Percentiles rank a stretch among this genome's conserved stretches.
These are phyloP conservation scores for Globisporangium megalacanthum DNA, from an alignment of 352 stramenopile genomes.

Conservation along the genomic window DNA sequence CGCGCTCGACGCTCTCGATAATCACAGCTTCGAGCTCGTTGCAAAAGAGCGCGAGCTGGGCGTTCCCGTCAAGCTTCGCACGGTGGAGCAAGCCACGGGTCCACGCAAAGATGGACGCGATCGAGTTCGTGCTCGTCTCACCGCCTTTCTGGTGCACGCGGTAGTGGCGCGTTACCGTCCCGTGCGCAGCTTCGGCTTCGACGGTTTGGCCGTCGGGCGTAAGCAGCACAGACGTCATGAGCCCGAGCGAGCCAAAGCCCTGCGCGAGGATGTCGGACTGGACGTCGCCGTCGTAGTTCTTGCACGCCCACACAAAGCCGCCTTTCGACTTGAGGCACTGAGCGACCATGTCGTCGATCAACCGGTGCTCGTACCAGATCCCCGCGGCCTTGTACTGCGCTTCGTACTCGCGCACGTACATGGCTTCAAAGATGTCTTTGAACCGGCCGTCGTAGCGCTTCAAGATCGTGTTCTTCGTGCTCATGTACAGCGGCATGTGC, in stretches of 20 bases:
- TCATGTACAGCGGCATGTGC: slow-evolving; percentile 79
- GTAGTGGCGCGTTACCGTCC: slow-evolving; percentile 87
- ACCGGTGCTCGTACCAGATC: slow-evolving; percentile 81
- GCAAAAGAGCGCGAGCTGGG: slow-evolving; percentile 64
- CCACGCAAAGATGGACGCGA: slow-evolving; percentile 88
- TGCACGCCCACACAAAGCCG: slow-evolving; percentile 88
- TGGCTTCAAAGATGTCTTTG: slow-evolving; percentile 87
- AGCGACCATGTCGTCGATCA: slow-evolving; percentile 91
- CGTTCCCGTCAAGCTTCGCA: slow-evolving; percentile 82
- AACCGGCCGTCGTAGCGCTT: slow-evolving; percentile 86
- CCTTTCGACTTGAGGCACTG: slow-evolving; percentile 86
- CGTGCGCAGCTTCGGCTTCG: slow-evolving; percentile 85
- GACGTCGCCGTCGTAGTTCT: slow-evolving; percentile 92
- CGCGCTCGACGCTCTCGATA: slow-evolving; percentile 77
- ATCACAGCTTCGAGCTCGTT: slow-evolving; percentile 69
- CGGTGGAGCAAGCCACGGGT: slow-evolving; percentile 78
- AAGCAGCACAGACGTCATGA: slow-evolving; percentile 87
- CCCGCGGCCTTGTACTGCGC: slow-evolving; percentile 59
- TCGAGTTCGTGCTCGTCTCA: slow-evolving; percentile 87
- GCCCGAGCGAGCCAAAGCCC: slow-evolving; percentile 81
- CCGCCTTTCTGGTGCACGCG: slow-evolving; percentile 85
- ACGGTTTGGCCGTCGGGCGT: slow-evolving; percentile 82
- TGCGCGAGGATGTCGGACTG: slow-evolving; percentile 88
- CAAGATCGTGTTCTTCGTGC: slow-evolving; percentile 90
- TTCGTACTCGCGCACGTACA: slow-evolving; percentile 82